Evolutionary conservation across 495 filamentous ascomycete genomes (phyloP).

Genomic region (Friedmanniomyces endolithicus): DNA sequence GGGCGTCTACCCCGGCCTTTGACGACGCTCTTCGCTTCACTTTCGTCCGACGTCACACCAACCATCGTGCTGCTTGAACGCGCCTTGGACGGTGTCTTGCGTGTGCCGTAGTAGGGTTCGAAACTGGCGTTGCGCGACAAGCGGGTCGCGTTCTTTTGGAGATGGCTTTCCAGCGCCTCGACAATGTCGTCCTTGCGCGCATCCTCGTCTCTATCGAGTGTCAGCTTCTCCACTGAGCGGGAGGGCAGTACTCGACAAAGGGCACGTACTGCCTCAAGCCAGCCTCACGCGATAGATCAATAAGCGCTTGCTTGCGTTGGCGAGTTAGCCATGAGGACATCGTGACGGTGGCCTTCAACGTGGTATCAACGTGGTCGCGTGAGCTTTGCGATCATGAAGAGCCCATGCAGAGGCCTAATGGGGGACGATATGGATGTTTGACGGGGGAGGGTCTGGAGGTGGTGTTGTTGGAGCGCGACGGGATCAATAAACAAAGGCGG

Average conservation of each 20-base stretch:
- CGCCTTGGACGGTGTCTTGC: slow-evolving; percentile 68
- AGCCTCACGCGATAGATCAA: slow-evolving; percentile 59
- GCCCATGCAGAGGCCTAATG: background rate
- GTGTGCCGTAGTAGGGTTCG: slow-evolving; percentile 62
- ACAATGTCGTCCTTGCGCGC: slow-evolving; percentile 76
- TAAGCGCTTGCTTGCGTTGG: slow-evolving; percentile 72
- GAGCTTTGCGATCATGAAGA: slow-evolving; percentile 36
- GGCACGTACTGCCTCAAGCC: slow-evolving; percentile 57
- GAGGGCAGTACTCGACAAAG: too few relatives aligned
- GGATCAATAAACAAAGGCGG: too few relatives aligned
- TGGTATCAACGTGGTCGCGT: slow-evolving; percentile 27
- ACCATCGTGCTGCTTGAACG: slow-evolving; percentile 30
- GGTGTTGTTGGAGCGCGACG: background rate
- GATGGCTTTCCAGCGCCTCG: slow-evolving; percentile 57
- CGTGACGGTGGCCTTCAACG: slow-evolving; percentile 22
- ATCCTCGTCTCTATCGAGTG: slow-evolving; percentile 47
- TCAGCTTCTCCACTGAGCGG: background rate
- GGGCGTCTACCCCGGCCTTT: slow-evolving; percentile 29
- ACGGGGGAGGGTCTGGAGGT: background rate
- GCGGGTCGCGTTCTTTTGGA: slow-evolving; percentile 50
- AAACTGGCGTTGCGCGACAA: slow-evolving; percentile 53
- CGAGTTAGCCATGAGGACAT: slow-evolving; percentile 69
- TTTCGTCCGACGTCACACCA: slow-evolving; percentile 29
- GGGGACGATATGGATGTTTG: background rate
- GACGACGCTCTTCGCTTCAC: slow-evolving; percentile 33